These are phyloP conservation scores for Russula vinacea DNA, from an alignment of 768 basidiomycete species.

Conservation along the genomic window DNA sequence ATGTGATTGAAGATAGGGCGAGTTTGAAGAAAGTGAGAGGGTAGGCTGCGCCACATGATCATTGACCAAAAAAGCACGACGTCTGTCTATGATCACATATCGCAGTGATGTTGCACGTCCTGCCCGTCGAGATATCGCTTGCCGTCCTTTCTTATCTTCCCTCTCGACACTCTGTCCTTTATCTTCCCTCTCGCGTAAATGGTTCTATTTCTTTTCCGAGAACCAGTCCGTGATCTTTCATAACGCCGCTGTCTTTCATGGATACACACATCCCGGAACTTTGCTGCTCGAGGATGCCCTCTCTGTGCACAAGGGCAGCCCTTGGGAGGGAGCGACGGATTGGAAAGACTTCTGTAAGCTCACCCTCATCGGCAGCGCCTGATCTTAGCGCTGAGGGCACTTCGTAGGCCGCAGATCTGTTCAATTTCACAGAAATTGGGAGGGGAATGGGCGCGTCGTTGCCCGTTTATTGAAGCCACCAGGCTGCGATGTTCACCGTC, in stretches of 20 bases:
- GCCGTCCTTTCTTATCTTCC: constrained; percentile 48
- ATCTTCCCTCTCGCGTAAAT: constrained; percentile 43
- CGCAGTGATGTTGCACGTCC: constrained; percentile 38
- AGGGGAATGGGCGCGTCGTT: constrained; percentile 46
- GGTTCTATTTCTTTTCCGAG: constrained; percentile 45
- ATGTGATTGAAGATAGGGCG: constrained; percentile 48
- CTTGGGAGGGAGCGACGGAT: constrained; percentile 39
- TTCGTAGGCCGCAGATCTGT: constrained; percentile 46
- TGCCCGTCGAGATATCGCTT: constrained; percentile 61
- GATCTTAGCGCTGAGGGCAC: neutral
- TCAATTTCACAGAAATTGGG: constrained; percentile 52
- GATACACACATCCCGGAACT: constrained; percentile 39
- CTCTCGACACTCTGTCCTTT: constrained; percentile 43
- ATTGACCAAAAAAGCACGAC: neutral
- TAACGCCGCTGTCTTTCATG: constrained; percentile 52
- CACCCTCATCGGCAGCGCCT: neutral
- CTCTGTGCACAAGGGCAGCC: constrained; percentile 36
- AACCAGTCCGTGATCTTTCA: constrained; percentile 58
- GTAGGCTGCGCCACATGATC: neutral
- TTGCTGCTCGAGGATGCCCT: constrained; percentile 37
- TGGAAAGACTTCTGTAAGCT: constrained; percentile 66
- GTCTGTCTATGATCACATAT: neutral
- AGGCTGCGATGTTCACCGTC: constrained; percentile 55
- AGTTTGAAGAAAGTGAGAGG: constrained; percentile 9
- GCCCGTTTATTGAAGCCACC: constrained; percentile 38